Evolutionary conservation across 768 basidiomycete species (phyloP).

Genomic region (Chiua virens): DNA sequence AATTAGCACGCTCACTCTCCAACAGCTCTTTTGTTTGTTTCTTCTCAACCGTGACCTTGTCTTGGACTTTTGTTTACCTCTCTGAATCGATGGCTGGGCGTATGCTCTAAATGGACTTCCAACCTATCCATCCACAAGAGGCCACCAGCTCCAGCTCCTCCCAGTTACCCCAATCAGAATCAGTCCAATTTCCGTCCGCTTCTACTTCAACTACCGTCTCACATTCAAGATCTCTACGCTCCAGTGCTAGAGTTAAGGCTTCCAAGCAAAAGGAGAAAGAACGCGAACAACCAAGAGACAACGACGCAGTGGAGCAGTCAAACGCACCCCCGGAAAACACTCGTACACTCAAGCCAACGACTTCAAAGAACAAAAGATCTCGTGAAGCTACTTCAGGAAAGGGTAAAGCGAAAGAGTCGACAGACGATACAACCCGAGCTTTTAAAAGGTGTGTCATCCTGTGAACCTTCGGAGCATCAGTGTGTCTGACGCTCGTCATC

Average conservation of each 20-base stretch:
- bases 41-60: conserved; percentile 26
- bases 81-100: conserved; percentile 80
- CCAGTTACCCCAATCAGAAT: conserved; percentile 44
- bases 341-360: conserved; percentile 40
- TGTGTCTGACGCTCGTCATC: conserved; percentile 29
- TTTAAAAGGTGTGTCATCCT: conserved; percentile 61
- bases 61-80: conserved; percentile 16
- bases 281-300: conserved; percentile 53
- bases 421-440: conserved; percentile 50
- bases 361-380: conserved; percentile 48
- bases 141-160: conserved; percentile 60
- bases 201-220: conserved; percentile 36
- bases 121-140: conserved; percentile 69
- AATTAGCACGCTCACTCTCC: conserved; percentile 22
- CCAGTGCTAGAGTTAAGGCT: conserved; percentile 74
- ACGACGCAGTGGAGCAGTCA: conserved; percentile 46
- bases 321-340: conserved; percentile 42
- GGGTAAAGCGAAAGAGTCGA: conserved; percentile 62
- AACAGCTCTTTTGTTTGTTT: conserved; percentile 21
- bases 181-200: conserved; percentile 34
- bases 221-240: conserved; percentile 63
- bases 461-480: conserved; percentile 27
- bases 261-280: conserved; percentile 66
- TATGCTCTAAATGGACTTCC: conserved; percentile 91
- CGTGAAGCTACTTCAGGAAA: conserved; percentile 53